Base-by-base conservation (phyloP, 2,329 filamentous ascomycete genomes). In the Hypoxylon sp. region DNA sequence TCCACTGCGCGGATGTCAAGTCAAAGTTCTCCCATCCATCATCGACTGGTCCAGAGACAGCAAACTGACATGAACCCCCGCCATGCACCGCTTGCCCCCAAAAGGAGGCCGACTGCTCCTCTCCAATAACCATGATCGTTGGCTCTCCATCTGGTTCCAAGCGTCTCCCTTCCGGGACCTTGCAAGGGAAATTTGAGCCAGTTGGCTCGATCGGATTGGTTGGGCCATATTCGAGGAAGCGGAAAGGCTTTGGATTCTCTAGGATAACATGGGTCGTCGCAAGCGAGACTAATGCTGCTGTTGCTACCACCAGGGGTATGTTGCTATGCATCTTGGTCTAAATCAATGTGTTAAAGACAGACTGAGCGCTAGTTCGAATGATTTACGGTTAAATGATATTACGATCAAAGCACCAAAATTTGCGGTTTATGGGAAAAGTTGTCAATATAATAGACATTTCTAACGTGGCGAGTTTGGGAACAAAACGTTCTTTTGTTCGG, bases 1-100 rank as follows among this genome's bases (percentile, higher is more conserved):
- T 87, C 85, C 88, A 93, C 46, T 81, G 79, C 2, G 82, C 84
- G 59, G 83, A 75, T 62, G 82, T 84, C 1, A 83, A 84, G 11
- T 89, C 83, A 15, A 69, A 59, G 62, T 91, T 89, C 19, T 85
- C 87, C 1, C 57, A 64, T 22, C 55, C 64, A n/a, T 67, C 44
- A 10, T 5, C 49, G 15, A 67, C 44, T 0, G 61, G 61, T 0
- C 61, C 64, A 1, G 89, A 89, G 66, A 93, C 77, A n/a, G 85
- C 85, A 70, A 93, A 80, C 72, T 93, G 91, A 76, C 91, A 93
- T 3, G 88, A 90, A 0, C 91, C 91, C 60, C 91, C 91, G 22
- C 90, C 90, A 68, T 94, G 91, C 0, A 84, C 83, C 4, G 90
- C 89, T 56, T 80, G 76, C 52, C 89, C 89, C 0, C 76, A 75